Evolutionary conservation across 2,329 filamentous ascomycete species (phyloP), one percentile per base, ranked within the genome.

Genomic region (Passalora sequoiae): DNA sequence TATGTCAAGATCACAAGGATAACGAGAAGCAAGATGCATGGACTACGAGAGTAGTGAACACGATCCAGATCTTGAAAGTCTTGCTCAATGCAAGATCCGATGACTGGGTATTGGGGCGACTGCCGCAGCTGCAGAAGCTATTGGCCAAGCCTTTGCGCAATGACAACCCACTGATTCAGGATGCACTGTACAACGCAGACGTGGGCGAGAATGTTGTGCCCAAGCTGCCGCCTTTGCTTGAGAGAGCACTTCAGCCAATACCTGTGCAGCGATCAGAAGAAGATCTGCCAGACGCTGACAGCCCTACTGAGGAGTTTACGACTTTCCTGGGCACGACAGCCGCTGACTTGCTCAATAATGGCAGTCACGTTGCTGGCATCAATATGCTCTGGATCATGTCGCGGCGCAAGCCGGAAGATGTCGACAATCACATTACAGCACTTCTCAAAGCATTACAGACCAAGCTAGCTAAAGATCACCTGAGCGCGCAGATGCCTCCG

Each of bases 351-450:
- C 80, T 98, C 54, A 61, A 59, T 40, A 82, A 82, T 40, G 78
- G 77, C 44, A 88, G 89, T 54, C 88, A 94, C 59, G 79, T 89
- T 13, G 88, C 89, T 9, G 89, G 88, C 32, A 84, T 98, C 63
- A 96, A 95, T 62, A 84, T 94, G 17, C 71, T 98, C 12, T 97
- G 89, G 89, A 92, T 88, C 12, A 70, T 99, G 15, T 88, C 88
- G 4, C 80, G 86, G 57, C 83, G 86, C 47, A 89, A 86, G 59
- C 86, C 91, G 1, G 80, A 84, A 10, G 83, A 92, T 51, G 87
- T 98, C 49, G 92, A 98, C 63, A 77, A 86, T 47, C 92, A 98
- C 60, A 89, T 97, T 42, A 73, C 78, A 3, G 80, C 84, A 20
- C 74, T 98, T 31, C 94, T 98, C 84, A 96, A 95, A 66, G 88